Evolutionary conservation across 2,329 filamentous ascomycete species (phyloP).

Genomic region (Fusarium musae): DNA sequence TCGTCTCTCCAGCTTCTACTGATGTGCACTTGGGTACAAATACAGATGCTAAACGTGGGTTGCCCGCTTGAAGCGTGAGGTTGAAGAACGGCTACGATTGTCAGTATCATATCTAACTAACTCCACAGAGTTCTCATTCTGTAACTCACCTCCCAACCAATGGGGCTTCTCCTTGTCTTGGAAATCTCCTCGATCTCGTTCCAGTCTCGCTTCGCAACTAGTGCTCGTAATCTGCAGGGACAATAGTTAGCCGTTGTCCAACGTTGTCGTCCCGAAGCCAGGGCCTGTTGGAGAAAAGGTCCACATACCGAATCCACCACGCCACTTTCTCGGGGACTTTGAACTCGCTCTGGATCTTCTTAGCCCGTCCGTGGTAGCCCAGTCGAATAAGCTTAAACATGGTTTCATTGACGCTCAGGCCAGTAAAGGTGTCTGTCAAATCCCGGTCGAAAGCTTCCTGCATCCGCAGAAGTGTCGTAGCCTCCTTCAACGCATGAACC

Average conservation of each 20-base stretch:
- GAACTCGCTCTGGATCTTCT: slow-evolving; percentile 91
- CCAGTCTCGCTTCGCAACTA: slow-evolving; percentile 93
- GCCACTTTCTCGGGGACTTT: slow-evolving; percentile 90
- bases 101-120: slow-evolving; percentile 20
- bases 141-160: slow-evolving; percentile 88
- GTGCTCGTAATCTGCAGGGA: slow-evolving; percentile 75
- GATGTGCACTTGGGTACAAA: slow-evolving; percentile 90
- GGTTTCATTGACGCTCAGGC: slow-evolving; percentile 90
- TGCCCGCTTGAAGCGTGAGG: slow-evolving; percentile 86
- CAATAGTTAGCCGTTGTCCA: slow-evolving; percentile 34
- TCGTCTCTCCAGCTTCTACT: slow-evolving; percentile 73
- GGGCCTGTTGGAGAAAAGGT: slow-evolving; percentile 22
- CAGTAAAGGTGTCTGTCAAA: slow-evolving; percentile 79
- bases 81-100: slow-evolving; percentile 83
- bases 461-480: slow-evolving; percentile 80
- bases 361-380: slow-evolving; percentile 85
- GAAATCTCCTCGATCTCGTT: slow-evolving; percentile 88
- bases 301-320: slow-evolving; percentile 78
- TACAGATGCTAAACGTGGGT: slow-evolving; percentile 82
- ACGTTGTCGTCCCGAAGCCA: slow-evolving; percentile 9
- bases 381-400: slow-evolving; percentile 87
- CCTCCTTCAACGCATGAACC: slow-evolving; percentile 80
- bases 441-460: slow-evolving; percentile 91
- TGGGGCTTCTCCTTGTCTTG: slow-evolving; percentile 84
- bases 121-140: not conserved